phyloP scores from a whole-genome alignment of 805 yeast genomes.

The Yarrowia sp. region DNA sequence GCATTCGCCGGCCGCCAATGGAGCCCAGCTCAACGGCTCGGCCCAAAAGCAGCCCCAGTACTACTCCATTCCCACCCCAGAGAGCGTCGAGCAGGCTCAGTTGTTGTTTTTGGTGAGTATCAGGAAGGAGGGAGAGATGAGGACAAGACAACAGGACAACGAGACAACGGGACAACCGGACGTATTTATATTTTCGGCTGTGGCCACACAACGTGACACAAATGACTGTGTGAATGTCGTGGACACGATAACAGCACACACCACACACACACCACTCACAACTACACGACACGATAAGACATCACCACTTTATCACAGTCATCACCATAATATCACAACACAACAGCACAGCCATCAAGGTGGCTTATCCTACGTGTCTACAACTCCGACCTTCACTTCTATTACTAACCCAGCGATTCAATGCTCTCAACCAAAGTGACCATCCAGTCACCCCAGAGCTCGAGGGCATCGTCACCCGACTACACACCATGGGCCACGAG shows the following conservation, averaged over 20 bases:
- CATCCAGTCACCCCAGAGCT: slow-evolving; percentile 44
- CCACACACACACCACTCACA: not conserved
- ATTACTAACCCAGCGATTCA: slow-evolving; percentile 33
- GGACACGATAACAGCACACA: not conserved
- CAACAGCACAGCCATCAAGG: not conserved
- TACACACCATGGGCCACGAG: slow-evolving; percentile 45
- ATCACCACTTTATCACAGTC: not conserved
- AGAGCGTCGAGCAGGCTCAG: slow-evolving; percentile 30
- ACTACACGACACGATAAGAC: not conserved
- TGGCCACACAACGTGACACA: not conserved
- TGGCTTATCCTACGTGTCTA: not conserved
- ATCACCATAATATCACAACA: not conserved
- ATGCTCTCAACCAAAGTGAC: slow-evolving; percentile 17
- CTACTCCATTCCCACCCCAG: slow-evolving; percentile 17
- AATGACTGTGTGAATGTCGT: not conserved
- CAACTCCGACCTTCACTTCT: not conserved
- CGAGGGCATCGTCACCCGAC: slow-evolving; percentile 47
- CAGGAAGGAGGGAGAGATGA: not conserved
- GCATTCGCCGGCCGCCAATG: slow-evolving; percentile 41
- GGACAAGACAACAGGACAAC: slow-evolving; percentile 17
- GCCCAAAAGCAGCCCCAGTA: slow-evolving; percentile 14
- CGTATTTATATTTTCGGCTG: not conserved
- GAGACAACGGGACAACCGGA: not conserved
- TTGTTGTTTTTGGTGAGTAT: slow-evolving; percentile 39
- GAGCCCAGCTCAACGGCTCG: slow-evolving; percentile 32